Percentiles rank a stretch among this genome's conserved stretches.
phyloP scores from a whole-genome alignment of 2,329 filamentous ascomycete species.

The Fonsecaea pedrosoi region DNA sequence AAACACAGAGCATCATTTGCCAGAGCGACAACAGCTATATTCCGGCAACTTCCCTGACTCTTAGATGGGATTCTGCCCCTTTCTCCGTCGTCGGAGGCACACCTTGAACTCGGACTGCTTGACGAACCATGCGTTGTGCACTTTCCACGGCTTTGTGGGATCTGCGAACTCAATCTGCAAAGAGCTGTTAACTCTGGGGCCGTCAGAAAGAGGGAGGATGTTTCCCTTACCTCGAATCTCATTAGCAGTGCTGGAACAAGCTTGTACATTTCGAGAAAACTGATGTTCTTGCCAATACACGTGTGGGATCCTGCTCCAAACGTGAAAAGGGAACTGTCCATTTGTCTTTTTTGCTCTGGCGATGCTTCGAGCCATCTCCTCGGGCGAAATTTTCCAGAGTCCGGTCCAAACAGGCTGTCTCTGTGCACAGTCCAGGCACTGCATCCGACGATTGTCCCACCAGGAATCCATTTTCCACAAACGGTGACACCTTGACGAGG shows the following conservation, averaged over 20 bases:
- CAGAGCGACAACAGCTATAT: background rate
- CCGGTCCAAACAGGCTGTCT: conserved; percentile 49
- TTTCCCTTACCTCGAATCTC: conserved; percentile 28
- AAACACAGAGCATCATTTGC: background rate
- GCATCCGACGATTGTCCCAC: conserved; percentile 29
- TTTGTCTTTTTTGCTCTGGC: conserved; percentile 53
- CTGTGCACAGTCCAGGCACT: conserved; percentile 51
- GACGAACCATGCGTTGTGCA: conserved; percentile 36
- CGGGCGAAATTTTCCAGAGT: conserved; percentile 58
- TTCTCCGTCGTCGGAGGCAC: conserved; percentile 10
- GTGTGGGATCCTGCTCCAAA: conserved; percentile 62
- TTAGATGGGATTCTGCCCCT: background rate
- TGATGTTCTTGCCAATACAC: conserved; percentile 41
- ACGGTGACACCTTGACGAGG: conserved; percentile 31
- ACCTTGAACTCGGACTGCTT: conserved; percentile 35
- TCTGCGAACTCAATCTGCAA: conserved; percentile 29
- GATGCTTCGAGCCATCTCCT: conserved; percentile 68
- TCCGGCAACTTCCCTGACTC: background rate
- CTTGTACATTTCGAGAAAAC: conserved; percentile 40
- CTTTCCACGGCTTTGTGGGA: conserved; percentile 26
- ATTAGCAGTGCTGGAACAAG: conserved; percentile 38
- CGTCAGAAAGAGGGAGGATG: background rate
- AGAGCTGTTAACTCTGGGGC: background rate
- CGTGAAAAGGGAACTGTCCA: conserved; percentile 51
- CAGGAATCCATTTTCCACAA: conserved; percentile 29